A percentile compares a stretch with the other conserved stretches of the same genome.
Evolutionary conservation across 345 rosid species (phyloP).

Genomic region (Mallotus nudiflorus): DNA sequence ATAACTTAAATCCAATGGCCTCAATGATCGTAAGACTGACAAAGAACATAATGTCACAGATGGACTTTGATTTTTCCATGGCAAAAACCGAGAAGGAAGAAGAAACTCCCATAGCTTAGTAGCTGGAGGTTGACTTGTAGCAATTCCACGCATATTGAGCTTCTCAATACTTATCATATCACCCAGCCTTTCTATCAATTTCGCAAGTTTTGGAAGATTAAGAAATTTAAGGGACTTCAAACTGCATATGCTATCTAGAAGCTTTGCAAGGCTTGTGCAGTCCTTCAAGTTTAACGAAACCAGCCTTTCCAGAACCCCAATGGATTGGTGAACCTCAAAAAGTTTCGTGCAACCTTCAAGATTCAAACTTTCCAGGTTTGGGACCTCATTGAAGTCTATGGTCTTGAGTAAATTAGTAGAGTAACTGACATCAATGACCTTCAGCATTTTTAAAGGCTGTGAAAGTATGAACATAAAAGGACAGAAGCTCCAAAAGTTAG

Average conservation of each 20-base stretch:
- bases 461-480: not conserved
- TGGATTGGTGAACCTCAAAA: conserved; percentile 8
- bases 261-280: conserved; percentile 9
- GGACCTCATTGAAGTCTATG: not conserved
- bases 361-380: conserved; percentile 12
- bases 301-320: conserved; percentile 13
- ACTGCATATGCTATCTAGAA: conserved; percentile 13
- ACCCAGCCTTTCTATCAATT: conserved; percentile 8
- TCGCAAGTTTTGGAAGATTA: conserved; percentile 3
- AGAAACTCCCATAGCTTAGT: conserved; percentile 4
- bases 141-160: conserved; percentile 3
- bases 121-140: conserved; percentile 1
- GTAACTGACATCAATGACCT: conserved; percentile 18
- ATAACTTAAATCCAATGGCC: conserved; percentile 8
- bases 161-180: conserved; percentile 7
- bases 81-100: not conserved
- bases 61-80: not conserved
- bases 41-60: conserved; percentile 4
- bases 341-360: conserved; percentile 14
- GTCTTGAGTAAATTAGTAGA: not conserved
- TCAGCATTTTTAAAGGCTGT: conserved; percentile 16
- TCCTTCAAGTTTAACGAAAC: not conserved
- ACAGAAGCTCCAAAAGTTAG: not conserved
- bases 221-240: conserved; percentile 7
- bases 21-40: not conserved